Evolutionary conservation across 2,329 filamentous ascomycete genomes (phyloP), one percentile per base, ranked within the genome.

Genomic region (Pseudogymnoascus sp.): DNA sequence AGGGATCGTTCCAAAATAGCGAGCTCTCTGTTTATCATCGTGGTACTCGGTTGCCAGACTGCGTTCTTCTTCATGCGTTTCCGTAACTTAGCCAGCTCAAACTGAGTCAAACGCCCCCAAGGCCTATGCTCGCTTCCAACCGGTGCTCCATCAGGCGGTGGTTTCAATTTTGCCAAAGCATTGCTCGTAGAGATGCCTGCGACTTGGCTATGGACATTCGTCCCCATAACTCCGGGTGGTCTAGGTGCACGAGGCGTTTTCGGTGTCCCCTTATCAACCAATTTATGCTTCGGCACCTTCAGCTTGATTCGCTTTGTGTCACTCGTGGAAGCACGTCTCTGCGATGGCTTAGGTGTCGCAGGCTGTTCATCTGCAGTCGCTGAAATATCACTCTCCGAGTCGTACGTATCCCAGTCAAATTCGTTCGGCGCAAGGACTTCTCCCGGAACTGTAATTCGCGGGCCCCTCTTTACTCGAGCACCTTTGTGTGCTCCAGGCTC

Each of bases 21-120:
- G 0, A 94, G 82, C 74, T 93, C 90, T 31, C 90, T 81, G 14
- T 88, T 84, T 66, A 93, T 90, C 90, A 94, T 94, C 0, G 90
- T 92, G 69, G 91, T 88, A 66, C 89, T 92, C 0, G 90, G 90
- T 2, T 84, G 86, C 90, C 90, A 94, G 4, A 90, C 87, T 0
- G 90, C 88, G 70, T 94, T 94, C 80, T 94, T 94, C 82, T 94
- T 94, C 90, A 94, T 94, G 16, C 88, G 82, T 76, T 94, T 94
- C 65, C 90, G 80, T 6, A 94, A 79, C 66, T 85, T 82, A 0
- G 85, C 85, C 56, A 89, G 77, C 71, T 89, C 86, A 66, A 83
- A 87, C 14, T 80, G 77, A 5, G 85, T 88, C 38, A 89, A 78
- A 68, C 84, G 84, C 23, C 88, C 77, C 86, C 86, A 89, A 0